Evolutionary conservation across 768 basidiomycete species (phyloP).

Genomic region (Mycena venus): DNA sequence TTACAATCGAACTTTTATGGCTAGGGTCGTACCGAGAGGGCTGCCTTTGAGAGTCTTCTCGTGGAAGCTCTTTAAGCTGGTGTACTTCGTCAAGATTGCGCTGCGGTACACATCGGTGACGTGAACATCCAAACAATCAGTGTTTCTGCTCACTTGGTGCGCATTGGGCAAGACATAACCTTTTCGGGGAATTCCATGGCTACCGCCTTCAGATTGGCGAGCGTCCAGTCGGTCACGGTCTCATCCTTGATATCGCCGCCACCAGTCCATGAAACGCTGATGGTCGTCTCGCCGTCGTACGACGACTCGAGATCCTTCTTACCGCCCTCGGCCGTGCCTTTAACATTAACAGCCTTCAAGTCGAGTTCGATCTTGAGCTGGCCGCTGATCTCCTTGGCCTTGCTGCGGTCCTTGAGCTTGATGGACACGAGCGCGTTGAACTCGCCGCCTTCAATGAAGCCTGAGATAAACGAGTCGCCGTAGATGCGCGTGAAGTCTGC

Average conservation of each 20-base stretch:
- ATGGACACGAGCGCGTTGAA: constrained; percentile 21
- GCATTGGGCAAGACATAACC: constrained; percentile 11
- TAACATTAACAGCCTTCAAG: not conserved
- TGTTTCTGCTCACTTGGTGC: not conserved
- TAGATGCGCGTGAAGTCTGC: constrained; percentile 13
- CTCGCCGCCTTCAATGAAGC: constrained; percentile 19
- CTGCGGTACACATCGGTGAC: not conserved
- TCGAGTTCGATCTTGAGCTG: not conserved
- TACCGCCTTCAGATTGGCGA: constrained; percentile 10
- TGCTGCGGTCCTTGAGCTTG: constrained; percentile 17
- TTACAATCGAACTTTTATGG: not conserved
- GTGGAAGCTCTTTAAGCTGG: constrained; percentile 14
- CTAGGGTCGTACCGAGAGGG: not conserved
- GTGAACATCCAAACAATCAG: not conserved
- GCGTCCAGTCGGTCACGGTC: constrained; percentile 4
- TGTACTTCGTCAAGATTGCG: constrained; percentile 22
- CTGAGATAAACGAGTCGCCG: constrained; percentile 18
- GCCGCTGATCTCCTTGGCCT: not conserved
- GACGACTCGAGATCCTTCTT: not conserved
- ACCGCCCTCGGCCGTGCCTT: not conserved
- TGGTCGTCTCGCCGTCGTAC: constrained; percentile 17
- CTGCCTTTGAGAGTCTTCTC: not conserved
- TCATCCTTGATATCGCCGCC: constrained; percentile 18
- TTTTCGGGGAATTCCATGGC: constrained; percentile 12
- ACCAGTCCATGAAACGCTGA: constrained; percentile 6